These are phyloP conservation scores for Pouteria glomerata DNA, from an alignment of 148 eudicot genomes.

Conservation along the genomic window DNA sequence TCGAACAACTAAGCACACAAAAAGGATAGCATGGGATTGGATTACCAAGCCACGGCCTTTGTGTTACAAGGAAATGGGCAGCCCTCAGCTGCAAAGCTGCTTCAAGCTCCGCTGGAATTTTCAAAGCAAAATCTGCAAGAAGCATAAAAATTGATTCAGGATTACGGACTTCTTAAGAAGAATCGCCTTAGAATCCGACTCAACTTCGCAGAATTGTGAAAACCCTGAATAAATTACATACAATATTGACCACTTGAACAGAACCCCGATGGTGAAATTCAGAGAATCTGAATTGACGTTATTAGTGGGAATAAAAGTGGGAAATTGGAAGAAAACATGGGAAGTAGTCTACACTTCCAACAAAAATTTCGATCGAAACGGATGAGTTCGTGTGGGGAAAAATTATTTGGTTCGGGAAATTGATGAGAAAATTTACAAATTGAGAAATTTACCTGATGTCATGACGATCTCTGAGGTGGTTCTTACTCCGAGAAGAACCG, in stretches of 20 bases:
- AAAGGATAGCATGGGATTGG: neutral
- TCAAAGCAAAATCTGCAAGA: constrained; percentile 44
- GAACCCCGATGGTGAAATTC: constrained; percentile 11
- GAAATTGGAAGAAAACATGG: neutral
- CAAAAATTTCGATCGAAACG: neutral
- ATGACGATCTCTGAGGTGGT: constrained; percentile 5
- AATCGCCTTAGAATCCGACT: neutral
- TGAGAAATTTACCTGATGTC: constrained; percentile 13
- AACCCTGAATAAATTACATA: neutral
- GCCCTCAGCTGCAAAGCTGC: constrained; percentile 63
- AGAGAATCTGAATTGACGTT: neutral
- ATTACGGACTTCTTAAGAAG: neutral
- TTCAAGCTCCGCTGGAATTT: constrained; percentile 68
- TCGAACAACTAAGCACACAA: neutral
- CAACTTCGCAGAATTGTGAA: neutral
- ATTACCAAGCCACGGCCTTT: constrained; percentile 96
- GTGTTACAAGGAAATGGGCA: constrained; percentile 56
- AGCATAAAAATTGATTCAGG: too few species aligned
- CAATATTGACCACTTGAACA: neutral
- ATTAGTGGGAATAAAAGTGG: neutral
- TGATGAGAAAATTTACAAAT: neutral
- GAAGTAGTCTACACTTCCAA: neutral
- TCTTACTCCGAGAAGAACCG: neutral
- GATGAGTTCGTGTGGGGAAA: neutral
- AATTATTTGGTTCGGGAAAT: neutral